phyloP scores from a whole-genome alignment of 768 basidiomycete genomes.

The Neoboletus brunneissimus region DNA sequence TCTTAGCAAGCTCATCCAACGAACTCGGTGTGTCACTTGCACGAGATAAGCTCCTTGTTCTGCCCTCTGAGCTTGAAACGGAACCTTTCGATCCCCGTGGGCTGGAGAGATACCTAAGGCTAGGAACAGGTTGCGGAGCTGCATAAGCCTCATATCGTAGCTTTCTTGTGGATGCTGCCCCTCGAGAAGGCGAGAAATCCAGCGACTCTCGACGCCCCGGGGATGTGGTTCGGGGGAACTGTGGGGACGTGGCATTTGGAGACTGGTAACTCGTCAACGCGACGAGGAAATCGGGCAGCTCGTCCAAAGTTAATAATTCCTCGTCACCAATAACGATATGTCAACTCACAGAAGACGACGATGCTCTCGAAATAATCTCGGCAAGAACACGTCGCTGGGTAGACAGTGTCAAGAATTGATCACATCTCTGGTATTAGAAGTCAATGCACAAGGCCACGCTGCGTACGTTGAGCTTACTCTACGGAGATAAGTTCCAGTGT shows the following conservation, averaged over 20 bases:
- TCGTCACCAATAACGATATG: constrained; percentile 1
- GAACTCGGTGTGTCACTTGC: constrained; percentile 24
- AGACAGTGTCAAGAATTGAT: constrained; percentile 57
- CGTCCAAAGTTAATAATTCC: constrained; percentile 5
- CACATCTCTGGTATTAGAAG: constrained; percentile 53
- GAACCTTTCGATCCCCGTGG: constrained; percentile 35
- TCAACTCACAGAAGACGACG: constrained; percentile 54
- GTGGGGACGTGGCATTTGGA: background rate
- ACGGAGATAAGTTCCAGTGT: constrained; percentile 53
- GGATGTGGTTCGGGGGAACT: constrained; percentile 9
- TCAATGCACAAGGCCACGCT: constrained; percentile 1
- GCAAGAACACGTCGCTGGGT: constrained; percentile 44
- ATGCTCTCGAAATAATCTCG: constrained; percentile 46
- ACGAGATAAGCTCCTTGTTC: constrained; percentile 32
- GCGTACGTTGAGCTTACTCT: constrained; percentile 40
- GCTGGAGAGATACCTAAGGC: constrained; percentile 38
- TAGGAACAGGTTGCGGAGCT: constrained; percentile 50
- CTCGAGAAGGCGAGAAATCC: constrained; percentile 20
- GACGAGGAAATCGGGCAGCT: constrained; percentile 72
- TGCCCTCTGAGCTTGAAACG: constrained; percentile 34
- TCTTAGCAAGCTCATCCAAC: constrained; percentile 22
- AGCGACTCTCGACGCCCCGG: constrained; percentile 18
- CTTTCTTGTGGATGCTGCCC: constrained; percentile 40
- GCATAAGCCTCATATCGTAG: constrained; percentile 73
- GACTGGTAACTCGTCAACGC: constrained; percentile 43